Percentiles rank a stretch among this genome's conserved stretches.
Evolutionary conservation across 371 early-diverging fungal species (phyloP).

Genomic region (Actinomucor elegans): DNA sequence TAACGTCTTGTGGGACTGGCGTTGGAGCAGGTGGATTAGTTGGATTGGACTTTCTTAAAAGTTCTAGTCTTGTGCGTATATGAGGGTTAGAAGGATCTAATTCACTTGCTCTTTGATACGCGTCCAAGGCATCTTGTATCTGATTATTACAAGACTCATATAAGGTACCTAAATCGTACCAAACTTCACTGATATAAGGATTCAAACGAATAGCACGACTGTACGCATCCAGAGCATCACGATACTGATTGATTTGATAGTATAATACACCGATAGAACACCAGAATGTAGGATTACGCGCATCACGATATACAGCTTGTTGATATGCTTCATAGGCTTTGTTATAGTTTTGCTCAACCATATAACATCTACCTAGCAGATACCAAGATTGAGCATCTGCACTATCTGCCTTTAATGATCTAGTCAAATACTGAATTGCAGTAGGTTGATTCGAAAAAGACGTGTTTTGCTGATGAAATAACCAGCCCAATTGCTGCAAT

Average conservation of each 20-base stretch:
- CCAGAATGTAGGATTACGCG: slow-evolving; percentile 96
- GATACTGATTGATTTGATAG: slow-evolving; percentile 93
- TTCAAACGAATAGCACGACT: slow-evolving; percentile 93
- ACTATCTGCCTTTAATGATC: slow-evolving; percentile 84
- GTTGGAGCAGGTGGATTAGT: slow-evolving; percentile 19
- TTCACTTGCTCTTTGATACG: slow-evolving; percentile 92
- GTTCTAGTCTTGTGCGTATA: slow-evolving; percentile 77
- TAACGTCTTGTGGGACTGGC: slow-evolving; percentile 63
- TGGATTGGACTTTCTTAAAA: slow-evolving; percentile 18
- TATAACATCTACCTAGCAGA: slow-evolving; percentile 93
- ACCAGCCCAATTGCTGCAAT: slow-evolving; percentile 95
- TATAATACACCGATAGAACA: slow-evolving; percentile 98
- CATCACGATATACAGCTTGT: slow-evolving; percentile 95
- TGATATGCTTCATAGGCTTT: slow-evolving; percentile 98
- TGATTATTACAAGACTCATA: slow-evolving; percentile 99
- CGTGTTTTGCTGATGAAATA: slow-evolving; percentile 86
- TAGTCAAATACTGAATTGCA: slow-evolving; percentile 82
- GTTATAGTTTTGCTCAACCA: slow-evolving; percentile 93
- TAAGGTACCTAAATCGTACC: slow-evolving; percentile 94
- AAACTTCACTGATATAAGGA: slow-evolving; percentile 95
- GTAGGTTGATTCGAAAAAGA: slow-evolving; percentile 79
- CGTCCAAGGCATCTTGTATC: slow-evolving; percentile 94
- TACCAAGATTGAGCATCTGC: slow-evolving; percentile 97
- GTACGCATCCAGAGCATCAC: slow-evolving; percentile 97
- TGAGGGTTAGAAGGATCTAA: slow-evolving; percentile 77